Evolutionary conservation across 768 basidiomycete genomes (phyloP), one percentile per base, ranked within the genome.

Genomic region (Neoboletus brunneissimus): DNA sequence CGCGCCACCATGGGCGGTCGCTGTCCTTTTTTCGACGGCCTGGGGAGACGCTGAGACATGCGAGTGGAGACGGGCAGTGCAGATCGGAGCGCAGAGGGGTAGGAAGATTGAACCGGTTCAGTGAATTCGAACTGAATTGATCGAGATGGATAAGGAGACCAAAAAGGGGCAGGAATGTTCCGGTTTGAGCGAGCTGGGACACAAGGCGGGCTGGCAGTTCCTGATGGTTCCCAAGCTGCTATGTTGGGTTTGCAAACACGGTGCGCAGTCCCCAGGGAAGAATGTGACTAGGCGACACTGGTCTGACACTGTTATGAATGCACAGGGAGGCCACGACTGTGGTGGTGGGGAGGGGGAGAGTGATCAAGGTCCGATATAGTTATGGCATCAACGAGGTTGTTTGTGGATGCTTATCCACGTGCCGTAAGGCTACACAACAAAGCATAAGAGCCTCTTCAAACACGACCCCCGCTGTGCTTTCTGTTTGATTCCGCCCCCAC

Each of bases 381-480:
- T 65, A 57, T 54, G 67, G 54, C 58, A 67, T 71, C 63, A 72
- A 73, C 70, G 51, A 67, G 50, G 57, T 72, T 72, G 70, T 72
- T 72, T 72, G 70, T 64, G 23, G 56, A 53, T 72, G 70, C 70
- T 72, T 72, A 72, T 68, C 57, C 72, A 57, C 62, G 62, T 72
- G 70, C 70, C 72, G 70, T 72, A 72, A 72, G 63, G 54, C 54
- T 64, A 68, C 54, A 65, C 69, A 72, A 72, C 67, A 44, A 71
- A 72, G 62, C 66, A 63, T 64, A 65, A 72, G 67, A 73, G 61
- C 64, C 23, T 37, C 48, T 64, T 67, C 58, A 66, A 69, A 68
- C 72, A 70, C 72, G 70, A 69, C 67, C 62, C 55, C 66, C 54
- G 58, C 64, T 62, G 70, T 67, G 64, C 67, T 61, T 61, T 57